Conservation (phyloP, 441 rosid genomes). For the Dalechampia spathulata region DNA sequence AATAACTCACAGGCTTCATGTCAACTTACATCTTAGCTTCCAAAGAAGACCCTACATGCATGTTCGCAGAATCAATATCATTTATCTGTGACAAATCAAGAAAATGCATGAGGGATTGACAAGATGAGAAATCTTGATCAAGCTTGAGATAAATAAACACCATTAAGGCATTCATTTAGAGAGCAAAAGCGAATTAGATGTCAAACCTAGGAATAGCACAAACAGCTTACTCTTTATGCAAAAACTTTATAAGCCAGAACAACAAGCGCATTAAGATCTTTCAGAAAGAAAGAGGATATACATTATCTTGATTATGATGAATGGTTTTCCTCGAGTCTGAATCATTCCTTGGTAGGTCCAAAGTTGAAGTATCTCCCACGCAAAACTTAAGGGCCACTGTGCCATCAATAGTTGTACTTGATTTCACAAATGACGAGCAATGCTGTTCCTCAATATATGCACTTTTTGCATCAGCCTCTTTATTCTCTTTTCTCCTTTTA, state of each 20-base stretch:
- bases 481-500: slow-evolving; percentile 22
- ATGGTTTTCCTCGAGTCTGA: slow-evolving; percentile 3
- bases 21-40: slow-evolving; percentile 22
- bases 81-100: slow-evolving; percentile 23
- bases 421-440: slow-evolving; percentile 6
- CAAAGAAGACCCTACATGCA: slow-evolving; percentile 3
- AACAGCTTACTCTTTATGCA: neutral
- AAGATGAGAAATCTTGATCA: neutral
- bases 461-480: slow-evolving; percentile 12
- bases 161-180: too few species aligned
- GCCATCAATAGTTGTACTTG: slow-evolving; percentile 7
- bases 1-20: neutral
- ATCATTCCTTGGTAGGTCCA: slow-evolving; percentile 11
- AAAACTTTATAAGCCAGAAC: neutral
- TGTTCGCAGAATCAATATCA: slow-evolving; percentile 9
- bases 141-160: neutral
- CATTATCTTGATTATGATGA: slow-evolving; percentile 18
- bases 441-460: slow-evolving; percentile 6
- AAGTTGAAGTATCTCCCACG: slow-evolving; percentile 12
- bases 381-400: slow-evolving; percentile 15
- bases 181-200: neutral
- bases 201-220: neutral
- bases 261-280: neutral
- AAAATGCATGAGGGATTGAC: neutral
- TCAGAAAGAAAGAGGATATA: slow-evolving; percentile 10